Evolutionary conservation across 139 green algal genomes (phyloP).

Genomic region (Chlorella sp.): DNA sequence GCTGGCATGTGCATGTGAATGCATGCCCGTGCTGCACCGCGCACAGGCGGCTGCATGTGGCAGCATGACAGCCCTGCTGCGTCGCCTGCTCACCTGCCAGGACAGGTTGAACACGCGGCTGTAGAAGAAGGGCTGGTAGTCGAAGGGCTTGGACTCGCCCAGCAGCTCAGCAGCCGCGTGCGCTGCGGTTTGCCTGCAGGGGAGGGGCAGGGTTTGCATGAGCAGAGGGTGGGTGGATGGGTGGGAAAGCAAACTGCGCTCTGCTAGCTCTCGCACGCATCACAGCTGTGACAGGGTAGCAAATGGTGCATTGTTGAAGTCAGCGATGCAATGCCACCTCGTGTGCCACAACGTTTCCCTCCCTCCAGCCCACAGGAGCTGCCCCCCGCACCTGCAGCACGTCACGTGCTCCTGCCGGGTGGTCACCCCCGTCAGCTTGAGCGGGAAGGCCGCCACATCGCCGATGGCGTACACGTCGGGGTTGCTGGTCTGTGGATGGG

Average conservation of each 20-base stretch:
- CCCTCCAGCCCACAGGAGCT: too few species aligned
- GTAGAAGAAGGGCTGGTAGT: conserved; percentile 98
- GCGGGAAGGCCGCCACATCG: conserved; percentile 93
- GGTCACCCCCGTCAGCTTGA: conserved; percentile 57
- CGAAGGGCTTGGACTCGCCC: conserved; percentile 64
- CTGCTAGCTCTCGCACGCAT: too few species aligned
- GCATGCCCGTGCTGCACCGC: background rate
- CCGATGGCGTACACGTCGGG: conserved; percentile 90
- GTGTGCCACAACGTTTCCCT: too few species aligned
- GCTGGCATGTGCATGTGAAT: background rate
- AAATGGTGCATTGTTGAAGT: too few species aligned
- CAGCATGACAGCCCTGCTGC: too few species aligned
- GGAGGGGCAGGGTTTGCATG: too few species aligned
- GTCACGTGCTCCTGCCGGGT: conserved; percentile 90
- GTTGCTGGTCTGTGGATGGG: conserved; percentile 56
- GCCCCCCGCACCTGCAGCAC: conserved; percentile 47
- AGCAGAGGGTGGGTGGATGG: too few species aligned
- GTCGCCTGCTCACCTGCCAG: conserved; percentile 68
- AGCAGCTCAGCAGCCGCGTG: conserved; percentile 41
- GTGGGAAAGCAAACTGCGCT: too few species aligned
- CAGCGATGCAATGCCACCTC: too few species aligned
- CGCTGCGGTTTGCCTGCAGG: conserved; percentile 31
- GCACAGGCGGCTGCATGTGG: too few species aligned
- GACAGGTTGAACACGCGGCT: conserved; percentile 86
- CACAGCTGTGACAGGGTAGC: too few species aligned